phyloP scores from a whole-genome alignment of 2,329 filamentous ascomycete species.

The Fusarium solani-melongenae region DNA sequence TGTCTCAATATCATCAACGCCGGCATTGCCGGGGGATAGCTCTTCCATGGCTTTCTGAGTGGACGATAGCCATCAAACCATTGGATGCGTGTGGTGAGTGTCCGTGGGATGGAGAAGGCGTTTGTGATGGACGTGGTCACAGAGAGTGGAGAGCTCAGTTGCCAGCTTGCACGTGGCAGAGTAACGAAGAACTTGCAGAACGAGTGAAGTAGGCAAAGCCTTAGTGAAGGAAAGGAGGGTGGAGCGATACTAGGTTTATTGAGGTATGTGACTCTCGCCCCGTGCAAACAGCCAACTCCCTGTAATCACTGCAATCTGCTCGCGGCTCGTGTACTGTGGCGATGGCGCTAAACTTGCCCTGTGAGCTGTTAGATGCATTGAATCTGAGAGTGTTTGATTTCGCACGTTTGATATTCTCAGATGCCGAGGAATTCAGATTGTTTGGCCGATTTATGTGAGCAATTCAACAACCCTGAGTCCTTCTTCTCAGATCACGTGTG shows the following conservation, averaged over 20 bases:
- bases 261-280: not conserved
- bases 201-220: not conserved
- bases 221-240: not conserved
- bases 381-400: not conserved
- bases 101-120: not conserved
- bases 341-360: not conserved
- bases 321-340: not conserved
- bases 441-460: not conserved
- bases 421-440: not conserved
- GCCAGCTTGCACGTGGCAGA: not conserved
- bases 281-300: not conserved
- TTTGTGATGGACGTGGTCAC: not conserved
- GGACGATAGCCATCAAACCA: not conserved
- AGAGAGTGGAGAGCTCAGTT: not conserved
- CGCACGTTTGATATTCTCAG: not conserved
- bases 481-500: not conserved
- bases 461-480: not conserved
- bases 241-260: not conserved
- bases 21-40: not conserved
- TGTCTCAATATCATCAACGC: slow-evolving; percentile 40
- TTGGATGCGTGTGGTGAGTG: not conserved
- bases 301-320: not conserved
- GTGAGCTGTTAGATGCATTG: not conserved
- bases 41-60: not conserved
- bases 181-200: not conserved